Percentiles rank a stretch among this genome's conserved stretches.
Evolutionary conservation across 305 asterid species (phyloP).

Genomic region (Solanum hybrid): DNA sequence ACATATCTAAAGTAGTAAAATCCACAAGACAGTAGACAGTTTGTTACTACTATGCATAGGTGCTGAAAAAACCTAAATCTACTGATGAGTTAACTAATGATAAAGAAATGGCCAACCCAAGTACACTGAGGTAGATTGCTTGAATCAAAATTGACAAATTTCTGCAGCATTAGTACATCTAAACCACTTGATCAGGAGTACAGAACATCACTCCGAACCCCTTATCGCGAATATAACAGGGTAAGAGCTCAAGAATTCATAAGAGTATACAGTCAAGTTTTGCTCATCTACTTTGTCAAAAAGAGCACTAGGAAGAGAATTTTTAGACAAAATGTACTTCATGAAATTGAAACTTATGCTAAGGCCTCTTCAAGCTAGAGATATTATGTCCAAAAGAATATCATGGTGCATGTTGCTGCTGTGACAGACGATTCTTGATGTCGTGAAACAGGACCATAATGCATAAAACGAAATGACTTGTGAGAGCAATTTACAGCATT

Average conservation of each 20-base stretch:
- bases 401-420: neutral
- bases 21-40: neutral
- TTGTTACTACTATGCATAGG: neutral
- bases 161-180: neutral
- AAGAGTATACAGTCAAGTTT: neutral
- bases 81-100: neutral
- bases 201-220: neutral
- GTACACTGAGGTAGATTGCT: neutral
- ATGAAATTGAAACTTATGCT: neutral
- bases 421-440: neutral
- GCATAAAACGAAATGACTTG: neutral
- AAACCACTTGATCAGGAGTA: neutral
- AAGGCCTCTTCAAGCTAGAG: neutral
- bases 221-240: neutral
- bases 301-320: neutral
- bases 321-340: neutral
- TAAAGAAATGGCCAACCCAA: neutral
- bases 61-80: neutral
- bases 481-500: constrained; percentile 7
- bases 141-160: neutral
- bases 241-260: neutral
- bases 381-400: neutral
- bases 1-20: neutral
- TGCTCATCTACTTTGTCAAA: neutral
- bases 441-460: neutral